Percentiles rank a stretch among this genome's conserved stretches.
phyloP scores from a whole-genome alignment of 2,329 filamentous ascomycete species.

The Botryosphaeria agaves region DNA sequence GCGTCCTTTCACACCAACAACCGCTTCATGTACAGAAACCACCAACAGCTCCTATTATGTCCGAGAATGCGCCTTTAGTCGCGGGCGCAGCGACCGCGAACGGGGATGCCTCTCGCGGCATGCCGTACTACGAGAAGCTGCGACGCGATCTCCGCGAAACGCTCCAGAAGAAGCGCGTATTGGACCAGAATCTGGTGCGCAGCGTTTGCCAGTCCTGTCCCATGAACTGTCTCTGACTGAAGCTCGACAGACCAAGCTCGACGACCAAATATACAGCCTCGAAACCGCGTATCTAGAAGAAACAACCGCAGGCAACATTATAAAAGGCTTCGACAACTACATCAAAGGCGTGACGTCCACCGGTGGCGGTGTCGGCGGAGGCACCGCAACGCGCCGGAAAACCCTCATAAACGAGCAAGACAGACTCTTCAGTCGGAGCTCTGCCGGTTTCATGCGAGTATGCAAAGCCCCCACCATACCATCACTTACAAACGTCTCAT shows the following conservation, averaged over 20 bases:
- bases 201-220: too few relatives aligned
- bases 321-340: conserved; percentile 95
- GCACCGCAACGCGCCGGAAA: conserved; percentile 35
- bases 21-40: too few relatives aligned
- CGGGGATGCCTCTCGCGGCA: conserved; percentile 10
- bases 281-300: conserved; percentile 85
- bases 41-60: too few relatives aligned
- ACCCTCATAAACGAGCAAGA: conserved; percentile 49
- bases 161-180: conserved; percentile 44
- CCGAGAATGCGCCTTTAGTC: neutral
- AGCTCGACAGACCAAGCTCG: conserved; percentile 37
- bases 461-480: conserved; percentile 2
- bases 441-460: conserved; percentile 20
- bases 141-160: conserved; percentile 49
- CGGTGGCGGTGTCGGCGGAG: conserved; percentile 32
- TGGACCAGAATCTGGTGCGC: conserved; percentile 43
- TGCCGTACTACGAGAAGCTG: conserved; percentile 57
- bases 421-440: conserved; percentile 45
- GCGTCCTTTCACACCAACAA: too few relatives aligned
- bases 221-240: too few relatives aligned
- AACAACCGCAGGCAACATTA: conserved; percentile 81
- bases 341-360: conserved; percentile 69
- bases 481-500: too few relatives aligned
- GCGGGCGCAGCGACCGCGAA: neutral
- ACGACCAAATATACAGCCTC: conserved; percentile 69